A percentile compares a stretch with the other conserved stretches of the same genome.
These are phyloP conservation scores for Saccharomycopsis microspora DNA, from an alignment of 805 yeast genomes.

Conservation along the genomic window DNA sequence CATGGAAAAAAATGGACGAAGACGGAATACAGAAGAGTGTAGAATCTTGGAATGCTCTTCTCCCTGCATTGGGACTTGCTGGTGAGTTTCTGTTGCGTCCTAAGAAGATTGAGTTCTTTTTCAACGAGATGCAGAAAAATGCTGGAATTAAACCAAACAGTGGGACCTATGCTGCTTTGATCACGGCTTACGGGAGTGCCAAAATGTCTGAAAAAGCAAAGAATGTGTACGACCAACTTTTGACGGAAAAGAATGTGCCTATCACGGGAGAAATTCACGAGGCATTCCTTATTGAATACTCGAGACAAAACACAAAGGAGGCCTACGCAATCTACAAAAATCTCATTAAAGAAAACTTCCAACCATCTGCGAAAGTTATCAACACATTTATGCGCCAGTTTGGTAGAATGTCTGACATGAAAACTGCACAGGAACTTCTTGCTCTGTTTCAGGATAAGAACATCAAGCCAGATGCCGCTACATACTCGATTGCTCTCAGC, in stretches of 20 bases:
- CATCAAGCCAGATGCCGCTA: constrained; percentile 46
- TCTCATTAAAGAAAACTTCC: constrained; percentile 21
- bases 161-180: constrained; percentile 35
- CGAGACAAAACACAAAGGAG: constrained; percentile 9
- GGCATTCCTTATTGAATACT: constrained; percentile 19
- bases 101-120: constrained; percentile 29
- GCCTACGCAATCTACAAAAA: constrained; percentile 13
- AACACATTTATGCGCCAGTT: constrained; percentile 38
- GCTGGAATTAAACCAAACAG: constrained; percentile 27
- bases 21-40: constrained; percentile 30
- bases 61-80: constrained; percentile 32
- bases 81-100: constrained; percentile 21
- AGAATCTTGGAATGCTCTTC: constrained; percentile 48
- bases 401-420: constrained; percentile 28
- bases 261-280: constrained; percentile 13
- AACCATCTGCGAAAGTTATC: constrained; percentile 38
- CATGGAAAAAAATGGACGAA: constrained; percentile 39
- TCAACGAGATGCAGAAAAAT: constrained; percentile 21
- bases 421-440: constrained; percentile 38
- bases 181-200: constrained; percentile 38
- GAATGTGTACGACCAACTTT: constrained; percentile 25
- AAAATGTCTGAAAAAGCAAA: constrained; percentile 25
- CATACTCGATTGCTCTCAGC: constrained; percentile 51
- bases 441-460: constrained; percentile 30
- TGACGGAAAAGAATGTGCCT: constrained; percentile 22